Conservation (phyloP, 139 green algal species). For the Eudorina sp. region DNA sequence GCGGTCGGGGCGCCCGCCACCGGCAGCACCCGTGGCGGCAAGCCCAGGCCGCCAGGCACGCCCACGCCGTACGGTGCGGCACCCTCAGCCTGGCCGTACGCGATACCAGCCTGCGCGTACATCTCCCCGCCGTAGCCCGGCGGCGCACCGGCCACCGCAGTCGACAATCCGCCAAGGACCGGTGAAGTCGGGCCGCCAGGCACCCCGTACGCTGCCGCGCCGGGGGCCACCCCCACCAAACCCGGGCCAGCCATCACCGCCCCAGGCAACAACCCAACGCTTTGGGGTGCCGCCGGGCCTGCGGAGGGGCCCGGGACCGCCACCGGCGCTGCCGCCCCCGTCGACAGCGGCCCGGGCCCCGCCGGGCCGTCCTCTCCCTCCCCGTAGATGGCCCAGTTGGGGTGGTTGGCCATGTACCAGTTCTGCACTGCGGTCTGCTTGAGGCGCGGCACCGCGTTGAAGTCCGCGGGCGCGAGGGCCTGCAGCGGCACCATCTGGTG, state of each 20-base stretch:
- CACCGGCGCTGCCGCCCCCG: not conserved
- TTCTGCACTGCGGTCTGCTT: constrained; percentile 65
- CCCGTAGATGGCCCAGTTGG: constrained; percentile 69
- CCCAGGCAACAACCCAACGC: too few species aligned
- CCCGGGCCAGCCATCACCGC: too few species aligned
- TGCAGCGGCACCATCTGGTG: constrained; percentile 12
- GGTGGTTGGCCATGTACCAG: constrained; percentile 68
- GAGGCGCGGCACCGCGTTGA: constrained; percentile 65
- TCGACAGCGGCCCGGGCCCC: not conserved
- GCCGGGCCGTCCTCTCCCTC: not conserved
- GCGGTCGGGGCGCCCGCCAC: not conserved
- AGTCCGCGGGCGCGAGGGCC: constrained; percentile 21
- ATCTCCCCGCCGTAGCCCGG: not conserved
- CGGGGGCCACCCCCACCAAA: too few species aligned
- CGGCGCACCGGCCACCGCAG: not conserved
- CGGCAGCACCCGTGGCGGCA: not conserved
- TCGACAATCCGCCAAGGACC: not conserved
- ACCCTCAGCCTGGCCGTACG: not conserved
- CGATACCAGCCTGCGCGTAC: not conserved
- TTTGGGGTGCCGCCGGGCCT: too few species aligned
- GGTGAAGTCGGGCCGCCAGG: not conserved
- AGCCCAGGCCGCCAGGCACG: not conserved
- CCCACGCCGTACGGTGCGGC: constrained; percentile 19
- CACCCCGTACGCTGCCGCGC: not conserved
- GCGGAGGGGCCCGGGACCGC: too few species aligned